These are phyloP conservation scores for Herpetomonas tarakana DNA, from an alignment of 208 protist genomes.

Conservation along the genomic window DNA sequence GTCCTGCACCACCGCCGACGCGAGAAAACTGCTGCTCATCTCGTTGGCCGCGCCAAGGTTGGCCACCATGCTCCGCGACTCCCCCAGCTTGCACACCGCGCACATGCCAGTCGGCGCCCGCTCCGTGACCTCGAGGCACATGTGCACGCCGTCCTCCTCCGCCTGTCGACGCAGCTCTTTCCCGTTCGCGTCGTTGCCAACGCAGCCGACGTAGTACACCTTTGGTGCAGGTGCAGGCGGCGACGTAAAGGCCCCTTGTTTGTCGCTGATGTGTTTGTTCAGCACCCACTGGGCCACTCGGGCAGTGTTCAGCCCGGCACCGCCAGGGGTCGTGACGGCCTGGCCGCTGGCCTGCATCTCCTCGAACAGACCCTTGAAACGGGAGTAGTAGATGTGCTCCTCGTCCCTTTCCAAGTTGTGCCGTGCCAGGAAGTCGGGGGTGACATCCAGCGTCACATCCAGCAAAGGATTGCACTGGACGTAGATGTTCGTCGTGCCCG, in stretches of 20 bases:
- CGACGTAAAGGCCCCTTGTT: not conserved
- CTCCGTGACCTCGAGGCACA: slow-evolving; percentile 23
- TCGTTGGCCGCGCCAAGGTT: slow-evolving; percentile 63
- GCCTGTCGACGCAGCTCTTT: slow-evolving; percentile 26
- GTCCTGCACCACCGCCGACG: slow-evolving; percentile 35
- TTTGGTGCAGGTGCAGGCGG: not conserved
- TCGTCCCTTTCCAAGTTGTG: slow-evolving; percentile 32
- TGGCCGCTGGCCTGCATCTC: slow-evolving; percentile 28
- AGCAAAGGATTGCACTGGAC: slow-evolving; percentile 89
- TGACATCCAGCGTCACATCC: slow-evolving; percentile 89
- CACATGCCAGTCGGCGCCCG: slow-evolving; percentile 84
- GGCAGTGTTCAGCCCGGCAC: slow-evolving; percentile 90
- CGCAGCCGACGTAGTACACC: slow-evolving; percentile 52
- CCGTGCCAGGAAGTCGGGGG: slow-evolving; percentile 56
- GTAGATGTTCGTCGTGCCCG: slow-evolving; percentile 6
- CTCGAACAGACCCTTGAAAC: slow-evolving; percentile 53
- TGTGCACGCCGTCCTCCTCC: slow-evolving; percentile 47
- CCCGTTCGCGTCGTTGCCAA: slow-evolving; percentile 86
- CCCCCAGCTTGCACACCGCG: slow-evolving; percentile 79
- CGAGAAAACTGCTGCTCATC: slow-evolving; percentile 71
- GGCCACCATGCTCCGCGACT: slow-evolving; percentile 76
- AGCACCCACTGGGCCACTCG: slow-evolving; percentile 62
- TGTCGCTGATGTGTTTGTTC: not conserved
- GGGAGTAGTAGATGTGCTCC: not conserved
- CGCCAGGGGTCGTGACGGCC: slow-evolving; percentile 89